A percentile compares a stretch with the other conserved stretches of the same genome.
Conservation (phyloP, 179 eudicot genomes). For the Carnegiea gigantea region DNA sequence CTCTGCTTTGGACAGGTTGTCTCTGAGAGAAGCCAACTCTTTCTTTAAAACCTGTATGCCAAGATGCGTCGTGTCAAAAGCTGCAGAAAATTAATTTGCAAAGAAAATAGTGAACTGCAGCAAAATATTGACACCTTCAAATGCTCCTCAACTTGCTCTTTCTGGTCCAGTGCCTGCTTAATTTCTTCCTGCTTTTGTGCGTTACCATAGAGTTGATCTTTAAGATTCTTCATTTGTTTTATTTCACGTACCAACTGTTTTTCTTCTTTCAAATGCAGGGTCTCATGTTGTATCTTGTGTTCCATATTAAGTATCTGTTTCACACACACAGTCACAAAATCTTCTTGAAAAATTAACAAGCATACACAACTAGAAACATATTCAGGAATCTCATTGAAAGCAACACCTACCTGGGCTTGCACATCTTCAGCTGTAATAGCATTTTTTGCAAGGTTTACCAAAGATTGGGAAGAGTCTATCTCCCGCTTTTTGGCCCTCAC, state of each 20-base stretch:
- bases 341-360: slow-evolving; percentile 8
- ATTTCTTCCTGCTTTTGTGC: slow-evolving; percentile 64
- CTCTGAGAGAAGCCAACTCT: slow-evolving; percentile 66
- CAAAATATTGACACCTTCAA: slow-evolving; percentile 52
- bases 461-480: slow-evolving; percentile 54
- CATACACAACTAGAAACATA: slow-evolving; percentile 12
- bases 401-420: slow-evolving; percentile 52
- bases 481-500: slow-evolving; percentile 60
- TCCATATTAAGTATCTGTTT: slow-evolving; percentile 69
- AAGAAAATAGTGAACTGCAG: slow-evolving; percentile 3
- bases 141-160: slow-evolving; percentile 56
- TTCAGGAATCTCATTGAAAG: neutral
- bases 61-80: neutral
- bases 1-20: slow-evolving; percentile 50
- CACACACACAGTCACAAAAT: neutral
- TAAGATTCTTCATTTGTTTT: slow-evolving; percentile 67
- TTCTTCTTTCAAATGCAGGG: slow-evolving; percentile 70
- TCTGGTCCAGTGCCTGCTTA: slow-evolving; percentile 66
- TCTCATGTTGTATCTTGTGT: slow-evolving; percentile 78
- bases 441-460: slow-evolving; percentile 66
- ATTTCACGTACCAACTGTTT: slow-evolving; percentile 78
- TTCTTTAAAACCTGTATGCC: slow-evolving; percentile 59
- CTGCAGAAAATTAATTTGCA: neutral
- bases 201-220: slow-evolving; percentile 56
- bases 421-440: slow-evolving; percentile 70